Percentiles rank a stretch among this genome's conserved stretches.
These are phyloP conservation scores for Colletotrichum agaves DNA, from an alignment of 2,329 filamentous ascomycete genomes.

Conservation along the genomic window DNA sequence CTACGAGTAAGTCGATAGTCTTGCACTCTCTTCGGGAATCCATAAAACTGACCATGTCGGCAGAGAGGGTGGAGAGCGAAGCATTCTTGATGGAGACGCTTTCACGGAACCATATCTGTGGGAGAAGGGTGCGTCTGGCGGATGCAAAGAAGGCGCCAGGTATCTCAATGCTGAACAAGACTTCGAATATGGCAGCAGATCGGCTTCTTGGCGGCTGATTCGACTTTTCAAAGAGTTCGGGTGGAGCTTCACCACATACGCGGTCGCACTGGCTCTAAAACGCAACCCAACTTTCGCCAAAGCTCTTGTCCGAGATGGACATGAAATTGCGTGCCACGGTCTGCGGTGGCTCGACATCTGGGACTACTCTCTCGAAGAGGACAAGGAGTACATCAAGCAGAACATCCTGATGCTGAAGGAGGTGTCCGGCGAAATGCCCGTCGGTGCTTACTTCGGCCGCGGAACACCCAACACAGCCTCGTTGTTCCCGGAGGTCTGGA, in stretches of 20 bases:
- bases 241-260: slow-evolving; percentile 55
- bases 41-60: not conserved
- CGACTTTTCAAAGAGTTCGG: slow-evolving; percentile 53
- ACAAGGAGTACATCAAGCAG: slow-evolving; percentile 52
- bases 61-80: slow-evolving; percentile 44
- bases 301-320: slow-evolving; percentile 51
- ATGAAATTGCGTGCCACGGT: slow-evolving; percentile 55
- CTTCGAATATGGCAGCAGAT: slow-evolving; percentile 42
- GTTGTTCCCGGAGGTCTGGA: slow-evolving; percentile 44
- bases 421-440: slow-evolving; percentile 46
- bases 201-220: slow-evolving; percentile 51
- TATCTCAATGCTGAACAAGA: slow-evolving; percentile 42
- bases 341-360: slow-evolving; percentile 56
- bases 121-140: slow-evolving; percentile 42
- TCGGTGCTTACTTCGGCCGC: slow-evolving; percentile 49
- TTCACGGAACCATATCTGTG: slow-evolving; percentile 41
- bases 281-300: slow-evolving; percentile 52
- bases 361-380: slow-evolving; percentile 49
- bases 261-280: slow-evolving; percentile 52
- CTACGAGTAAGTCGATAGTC: not conserved
- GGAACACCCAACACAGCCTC: slow-evolving; percentile 43
- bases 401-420: slow-evolving; percentile 48
- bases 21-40: accelerated
- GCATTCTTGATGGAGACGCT: slow-evolving; percentile 41
- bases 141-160: slow-evolving; percentile 38